Evolutionary conservation across 257 asterid species (phyloP), one percentile per base, ranked within the genome.

Genomic region (Jacaranda copaia): DNA sequence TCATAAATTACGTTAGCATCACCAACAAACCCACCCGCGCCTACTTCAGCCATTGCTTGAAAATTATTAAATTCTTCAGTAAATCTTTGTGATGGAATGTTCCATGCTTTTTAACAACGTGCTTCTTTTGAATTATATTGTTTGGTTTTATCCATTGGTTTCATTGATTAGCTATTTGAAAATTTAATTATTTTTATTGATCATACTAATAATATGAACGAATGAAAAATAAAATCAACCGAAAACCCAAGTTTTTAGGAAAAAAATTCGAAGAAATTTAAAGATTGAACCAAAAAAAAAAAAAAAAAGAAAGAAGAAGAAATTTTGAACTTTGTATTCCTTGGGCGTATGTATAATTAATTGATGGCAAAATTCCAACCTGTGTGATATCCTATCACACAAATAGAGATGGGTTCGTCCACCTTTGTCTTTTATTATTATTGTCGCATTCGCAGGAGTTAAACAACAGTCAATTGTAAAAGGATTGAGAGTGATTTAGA

Each of bases 401-500:
- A 55, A 55, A 55, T 2, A 55, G 6, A 18, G 36, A 57, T 18
- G 52, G 70, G 53, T 65, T 39, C 35, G 16, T 40, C 10, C 9
- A 38, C 25, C 14, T 70, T 56, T 5, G 15, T 53, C 46, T 35
- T 70, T 42, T 25, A 19, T 38, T 13, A 16, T 59, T n/a, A 62
- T 42, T 18, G 55, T 73, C 53, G 10, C 70, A 18, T 42, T 73
- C 43, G 5, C 0, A 13, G 65, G 68, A 72, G 60, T 48, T 65
- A 3, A 12, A 46, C 3, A n/a, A 25, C 1, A 48, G 46, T 13
- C 73, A 3, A 48, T 48, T 13, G 36, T 45, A 68, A 48, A 68
- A 68, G 25, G 60, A 68, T 48, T 68, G 63, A 66, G 62, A 43
- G 77, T 60, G 66, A 70, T 67, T 68, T 15, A n/a, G 45, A 11